These are phyloP conservation scores for Aureobasidium sp. DNA, from an alignment of 2,329 filamentous ascomycete genomes.

Conservation along the genomic window DNA sequence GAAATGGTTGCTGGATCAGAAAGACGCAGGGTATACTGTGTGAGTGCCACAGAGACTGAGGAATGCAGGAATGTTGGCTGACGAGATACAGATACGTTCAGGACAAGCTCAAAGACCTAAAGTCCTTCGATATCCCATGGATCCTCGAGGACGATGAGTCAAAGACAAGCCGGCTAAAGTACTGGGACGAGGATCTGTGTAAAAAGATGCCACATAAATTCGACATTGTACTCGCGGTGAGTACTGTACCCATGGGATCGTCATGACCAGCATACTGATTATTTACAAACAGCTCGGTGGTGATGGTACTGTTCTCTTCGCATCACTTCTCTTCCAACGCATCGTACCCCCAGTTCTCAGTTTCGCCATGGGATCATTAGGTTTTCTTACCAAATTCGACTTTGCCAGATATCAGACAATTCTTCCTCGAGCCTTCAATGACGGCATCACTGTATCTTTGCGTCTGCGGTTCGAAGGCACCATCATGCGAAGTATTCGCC, in stretches of 20 bases:
- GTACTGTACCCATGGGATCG: conserved; percentile 21
- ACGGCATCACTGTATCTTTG: conserved; percentile 90
- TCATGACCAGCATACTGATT: neutral
- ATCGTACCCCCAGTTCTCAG: conserved; percentile 87
- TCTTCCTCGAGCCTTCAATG: conserved; percentile 75
- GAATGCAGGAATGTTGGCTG: neutral
- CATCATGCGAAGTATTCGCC: conserved; percentile 81
- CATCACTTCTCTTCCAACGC: conserved; percentile 92
- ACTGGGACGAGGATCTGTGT: conserved; percentile 87
- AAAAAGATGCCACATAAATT: conserved; percentile 83
- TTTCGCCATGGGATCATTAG: conserved; percentile 85
- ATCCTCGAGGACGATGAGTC: conserved; percentile 69
- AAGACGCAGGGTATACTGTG: conserved; percentile 76
- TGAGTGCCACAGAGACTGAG: conserved; percentile 44
- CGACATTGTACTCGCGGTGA: conserved; percentile 87
- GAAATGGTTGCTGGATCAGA: conserved; percentile 79
- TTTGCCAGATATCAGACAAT: conserved; percentile 78
- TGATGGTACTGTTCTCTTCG: conserved; percentile 89
- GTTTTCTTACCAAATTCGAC: conserved; percentile 95
- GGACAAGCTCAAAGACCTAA: conserved; percentile 74
- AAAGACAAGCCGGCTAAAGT: conserved; percentile 70
- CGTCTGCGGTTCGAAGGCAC: conserved; percentile 93
- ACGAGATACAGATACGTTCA: conserved; percentile 67
- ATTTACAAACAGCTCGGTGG: conserved; percentile 64
- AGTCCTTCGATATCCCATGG: conserved; percentile 76